Evolutionary conservation across 495 filamentous ascomycete species (phyloP).

Genomic region (Parmelia sp.): DNA sequence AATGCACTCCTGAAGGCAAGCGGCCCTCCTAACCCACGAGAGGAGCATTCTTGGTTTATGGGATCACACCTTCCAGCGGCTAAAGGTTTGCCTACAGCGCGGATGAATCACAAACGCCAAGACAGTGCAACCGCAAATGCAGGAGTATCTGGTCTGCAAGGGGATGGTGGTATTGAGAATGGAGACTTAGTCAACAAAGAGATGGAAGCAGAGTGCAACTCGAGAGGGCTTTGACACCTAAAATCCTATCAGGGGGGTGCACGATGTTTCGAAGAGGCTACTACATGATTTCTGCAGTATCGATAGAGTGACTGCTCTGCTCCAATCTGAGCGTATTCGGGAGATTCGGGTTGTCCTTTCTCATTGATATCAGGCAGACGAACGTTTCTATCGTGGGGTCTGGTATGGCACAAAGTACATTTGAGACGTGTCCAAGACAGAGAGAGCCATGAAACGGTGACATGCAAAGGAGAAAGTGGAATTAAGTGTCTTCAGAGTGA

Average conservation of each 20-base stretch:
- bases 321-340: too few relatives aligned
- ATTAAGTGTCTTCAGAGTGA: neutral
- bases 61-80: neutral
- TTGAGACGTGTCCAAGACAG: too few relatives aligned
- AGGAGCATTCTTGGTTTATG: neutral
- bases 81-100: neutral
- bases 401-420: too few relatives aligned
- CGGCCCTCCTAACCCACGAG: neutral
- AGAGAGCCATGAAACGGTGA: neutral
- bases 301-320: too few relatives aligned
- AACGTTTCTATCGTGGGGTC: too few relatives aligned
- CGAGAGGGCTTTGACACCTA: neutral
- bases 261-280: neutral
- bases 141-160: neutral
- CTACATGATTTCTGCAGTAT: neutral
- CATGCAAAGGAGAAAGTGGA: neutral
- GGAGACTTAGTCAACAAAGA: constrained; percentile 1
- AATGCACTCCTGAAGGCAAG: neutral
- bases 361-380: too few relatives aligned
- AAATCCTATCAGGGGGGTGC: neutral
- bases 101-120: neutral
- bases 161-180: neutral
- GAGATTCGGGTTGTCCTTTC: too few relatives aligned
- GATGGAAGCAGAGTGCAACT: neutral
- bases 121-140: neutral